A percentile compares a stretch with the other conserved stretches of the same genome.
These are phyloP conservation scores for Penicillium vulpinum DNA, from an alignment of 2,329 filamentous ascomycete genomes.

Conservation along the genomic window DNA sequence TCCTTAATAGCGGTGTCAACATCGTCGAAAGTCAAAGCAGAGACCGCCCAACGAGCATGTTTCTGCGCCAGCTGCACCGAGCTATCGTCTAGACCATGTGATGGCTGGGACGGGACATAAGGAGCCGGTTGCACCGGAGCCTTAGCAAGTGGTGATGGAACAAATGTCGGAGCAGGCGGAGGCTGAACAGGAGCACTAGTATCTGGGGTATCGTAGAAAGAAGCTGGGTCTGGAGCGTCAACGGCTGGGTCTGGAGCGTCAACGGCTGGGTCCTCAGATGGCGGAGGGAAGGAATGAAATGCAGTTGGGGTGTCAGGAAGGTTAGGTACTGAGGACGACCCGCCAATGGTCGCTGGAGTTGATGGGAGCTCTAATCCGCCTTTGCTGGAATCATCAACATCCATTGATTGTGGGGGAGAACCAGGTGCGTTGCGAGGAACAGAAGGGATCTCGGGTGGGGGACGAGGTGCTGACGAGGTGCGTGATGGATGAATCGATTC, in stretches of 20 bases:
- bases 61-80: conserved; percentile 82
- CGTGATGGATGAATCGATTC: conserved; percentile 53
- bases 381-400: conserved; percentile 36
- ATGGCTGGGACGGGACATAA: conserved; percentile 23
- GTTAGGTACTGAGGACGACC: conserved; percentile 25
- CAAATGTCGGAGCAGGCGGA: conserved; percentile 18
- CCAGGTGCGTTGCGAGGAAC: conserved; percentile 28
- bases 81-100: conserved; percentile 62
- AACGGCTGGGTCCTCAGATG: conserved; percentile 33
- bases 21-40: conserved; percentile 94
- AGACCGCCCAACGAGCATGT: conserved; percentile 95
- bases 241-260: conserved; percentile 30
- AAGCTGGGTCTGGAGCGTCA: conserved; percentile 23
- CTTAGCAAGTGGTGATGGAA: conserved; percentile 18
- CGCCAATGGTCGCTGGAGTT: conserved; percentile 39
- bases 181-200: conserved; percentile 20
- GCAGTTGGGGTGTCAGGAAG: conserved; percentile 40
- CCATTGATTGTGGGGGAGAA: conserved; percentile 31
- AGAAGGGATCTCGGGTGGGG: conserved; percentile 27
- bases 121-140: conserved; percentile 26
- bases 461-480: conserved; percentile 42
- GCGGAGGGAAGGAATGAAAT: conserved; percentile 45
- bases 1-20: conserved; percentile 86
- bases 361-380: conserved; percentile 41
- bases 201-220: conserved; percentile 22